Conservation (phyloP, 1,139 yeast species). For the Hemisphaericaspora xylanilytica region DNA sequence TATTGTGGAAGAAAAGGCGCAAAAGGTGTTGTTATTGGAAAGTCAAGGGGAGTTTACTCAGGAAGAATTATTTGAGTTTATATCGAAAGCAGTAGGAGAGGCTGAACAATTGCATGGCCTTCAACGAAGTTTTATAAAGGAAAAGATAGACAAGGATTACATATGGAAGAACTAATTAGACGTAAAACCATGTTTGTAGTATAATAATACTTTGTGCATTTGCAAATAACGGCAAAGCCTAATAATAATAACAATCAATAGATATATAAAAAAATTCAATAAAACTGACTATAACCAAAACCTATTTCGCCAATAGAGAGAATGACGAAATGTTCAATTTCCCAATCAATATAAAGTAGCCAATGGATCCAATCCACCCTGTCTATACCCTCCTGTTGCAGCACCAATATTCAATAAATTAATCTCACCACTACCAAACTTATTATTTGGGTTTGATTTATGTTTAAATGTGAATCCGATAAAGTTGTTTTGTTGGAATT, state of each 20-base stretch:
- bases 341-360: conserved; percentile 40
- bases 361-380: conserved; percentile 38
- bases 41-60: conserved; percentile 70
- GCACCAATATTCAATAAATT: conserved; percentile 32
- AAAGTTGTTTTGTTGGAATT: conserved; percentile 56
- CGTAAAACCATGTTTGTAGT: too few species aligned
- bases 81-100: conserved; percentile 46
- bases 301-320: too few species aligned
- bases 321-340: too few species aligned
- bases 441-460: conserved; percentile 62
- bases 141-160: conserved; percentile 52
- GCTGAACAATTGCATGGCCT: conserved; percentile 48
- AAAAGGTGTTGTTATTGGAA: conserved; percentile 62
- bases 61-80: conserved; percentile 46
- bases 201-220: too few species aligned
- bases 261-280: not conserved
- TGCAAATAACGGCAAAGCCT: too few species aligned
- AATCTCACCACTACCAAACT: conserved; percentile 42
- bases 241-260: not conserved
- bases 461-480: conserved; percentile 97
- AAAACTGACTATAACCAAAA: too few species aligned
- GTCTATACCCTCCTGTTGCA: conserved; percentile 17
- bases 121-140: conserved; percentile 46
- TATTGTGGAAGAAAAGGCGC: conserved; percentile 49
- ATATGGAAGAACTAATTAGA: conserved; percentile 44